A percentile compares a stretch with the other conserved stretches of the same genome.
Evolutionary conservation across 768 basidiomycete genomes (phyloP).

Genomic region (Tricholoma flavovirens): DNA sequence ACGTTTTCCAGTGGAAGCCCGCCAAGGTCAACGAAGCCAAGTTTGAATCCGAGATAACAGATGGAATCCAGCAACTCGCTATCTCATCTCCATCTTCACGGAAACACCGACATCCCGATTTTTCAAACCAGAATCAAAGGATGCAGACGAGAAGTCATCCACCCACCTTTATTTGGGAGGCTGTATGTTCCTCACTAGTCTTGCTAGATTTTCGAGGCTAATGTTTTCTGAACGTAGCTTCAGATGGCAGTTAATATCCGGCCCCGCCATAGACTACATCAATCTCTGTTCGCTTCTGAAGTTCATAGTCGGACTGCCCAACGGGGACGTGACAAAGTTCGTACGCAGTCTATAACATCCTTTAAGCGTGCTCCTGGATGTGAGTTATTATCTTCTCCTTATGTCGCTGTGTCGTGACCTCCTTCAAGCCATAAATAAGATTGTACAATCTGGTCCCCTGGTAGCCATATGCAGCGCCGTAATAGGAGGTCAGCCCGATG

Average conservation of each 20-base stretch:
- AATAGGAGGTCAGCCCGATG: conserved; percentile 38
- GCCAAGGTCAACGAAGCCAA: conserved; percentile 8
- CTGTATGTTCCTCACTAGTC: conserved; percentile 1
- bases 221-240: background rate
- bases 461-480: conserved; percentile 43
- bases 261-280: background rate
- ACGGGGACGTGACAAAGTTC: conserved; percentile 1
- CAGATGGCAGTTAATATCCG: background rate
- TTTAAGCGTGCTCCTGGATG: conserved; percentile 44
- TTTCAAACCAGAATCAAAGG: conserved; percentile 5
- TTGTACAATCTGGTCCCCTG: conserved; percentile 39
- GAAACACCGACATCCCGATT: conserved; percentile 4
- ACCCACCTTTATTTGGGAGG: conserved; percentile 10
- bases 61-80: conserved; percentile 4
- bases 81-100: conserved; percentile 9
- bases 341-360: conserved; percentile 14
- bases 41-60: conserved; percentile 7
- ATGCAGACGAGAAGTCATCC: background rate
- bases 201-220: background rate
- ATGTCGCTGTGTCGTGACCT: background rate
- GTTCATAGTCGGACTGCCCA: conserved; percentile 2
- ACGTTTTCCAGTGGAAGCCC: conserved; percentile 14
- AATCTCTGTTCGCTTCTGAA: conserved; percentile 2
- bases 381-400: conserved; percentile 17
- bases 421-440: conserved; percentile 42